Conservation (phyloP, 768 basidiomycete genomes). For the Lactifluus subvellereus region DNA sequence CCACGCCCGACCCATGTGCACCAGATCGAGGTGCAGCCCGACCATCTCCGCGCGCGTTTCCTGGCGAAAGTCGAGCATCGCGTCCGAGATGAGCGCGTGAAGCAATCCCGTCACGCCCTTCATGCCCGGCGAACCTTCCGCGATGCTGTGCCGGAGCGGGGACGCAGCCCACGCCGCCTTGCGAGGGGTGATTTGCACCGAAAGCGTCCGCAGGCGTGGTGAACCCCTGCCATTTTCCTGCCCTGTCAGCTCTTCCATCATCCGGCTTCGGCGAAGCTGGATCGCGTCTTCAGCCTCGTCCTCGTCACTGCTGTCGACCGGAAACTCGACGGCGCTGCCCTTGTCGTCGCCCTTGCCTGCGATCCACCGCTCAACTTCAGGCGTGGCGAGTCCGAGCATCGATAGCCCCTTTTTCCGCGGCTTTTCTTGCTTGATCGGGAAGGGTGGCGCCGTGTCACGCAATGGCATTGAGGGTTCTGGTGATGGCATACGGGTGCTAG, state of each 20-base stretch:
- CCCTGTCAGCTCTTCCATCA: constrained; percentile 38
- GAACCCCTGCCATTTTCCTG: constrained; percentile 41
- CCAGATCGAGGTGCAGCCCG: constrained; percentile 66
- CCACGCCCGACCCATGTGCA: constrained; percentile 67
- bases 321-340: constrained; percentile 35
- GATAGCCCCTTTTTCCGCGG: constrained; percentile 16
- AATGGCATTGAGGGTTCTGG: constrained; percentile 20
- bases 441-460: constrained; percentile 29
- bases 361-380: constrained; percentile 51
- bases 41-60: constrained; percentile 69
- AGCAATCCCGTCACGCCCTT: constrained; percentile 53
- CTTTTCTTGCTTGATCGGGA: constrained; percentile 28
- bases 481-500: constrained; percentile 20
- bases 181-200: constrained; percentile 50
- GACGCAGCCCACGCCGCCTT: constrained; percentile 32
- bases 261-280: constrained; percentile 29
- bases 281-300: constrained; percentile 26
- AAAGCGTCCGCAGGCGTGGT: constrained; percentile 32
- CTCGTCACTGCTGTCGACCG: constrained; percentile 41
- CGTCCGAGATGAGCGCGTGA: constrained; percentile 59
- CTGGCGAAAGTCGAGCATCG: constrained; percentile 65
- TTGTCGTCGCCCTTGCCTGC: constrained; percentile 33
- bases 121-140: constrained; percentile 37
- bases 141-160: constrained; percentile 33
- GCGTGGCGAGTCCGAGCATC: constrained; percentile 44